phyloP scores from a whole-genome alignment of 1,139 yeast genomes.

The Hansenula lynferdii region DNA sequence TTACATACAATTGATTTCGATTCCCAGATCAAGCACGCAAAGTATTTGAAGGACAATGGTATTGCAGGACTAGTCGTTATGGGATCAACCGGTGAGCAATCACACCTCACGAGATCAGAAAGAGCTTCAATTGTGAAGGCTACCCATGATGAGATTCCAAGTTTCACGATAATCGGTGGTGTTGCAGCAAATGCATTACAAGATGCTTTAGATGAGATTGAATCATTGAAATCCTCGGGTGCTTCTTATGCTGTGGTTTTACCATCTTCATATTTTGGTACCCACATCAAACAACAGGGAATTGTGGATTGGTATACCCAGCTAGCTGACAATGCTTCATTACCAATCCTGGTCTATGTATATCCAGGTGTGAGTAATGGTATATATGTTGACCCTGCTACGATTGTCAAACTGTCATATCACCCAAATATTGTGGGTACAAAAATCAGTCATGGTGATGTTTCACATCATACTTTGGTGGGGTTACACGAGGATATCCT shows the following conservation, averaged over 20 bases:
- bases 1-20: constrained; percentile 36
- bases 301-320: constrained; percentile 30
- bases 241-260: constrained; percentile 32
- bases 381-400: constrained; percentile 31
- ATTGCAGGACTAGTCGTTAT: constrained; percentile 41
- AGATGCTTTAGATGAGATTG: constrained; percentile 31
- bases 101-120: constrained; percentile 33
- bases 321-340: constrained; percentile 29
- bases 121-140: constrained; percentile 26
- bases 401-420: constrained; percentile 29
- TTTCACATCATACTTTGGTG: constrained; percentile 30
- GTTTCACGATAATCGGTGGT: constrained; percentile 33
- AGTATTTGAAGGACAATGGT: constrained; percentile 35
- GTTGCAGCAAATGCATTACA: constrained; percentile 30
- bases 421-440: constrained; percentile 36
- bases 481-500: constrained; percentile 32
- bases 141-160: constrained; percentile 27
- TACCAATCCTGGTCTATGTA: constrained; percentile 34
- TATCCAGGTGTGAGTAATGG: constrained; percentile 38
- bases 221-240: constrained; percentile 29
- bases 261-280: constrained; percentile 34
- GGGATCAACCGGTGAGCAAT: constrained; percentile 44
- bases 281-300: constrained; percentile 31
- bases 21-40: constrained; percentile 39
- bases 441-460: constrained; percentile 35